Evolutionary conservation across 768 basidiomycete species (phyloP).

Genomic region (Agrocybe chaxingu): DNA sequence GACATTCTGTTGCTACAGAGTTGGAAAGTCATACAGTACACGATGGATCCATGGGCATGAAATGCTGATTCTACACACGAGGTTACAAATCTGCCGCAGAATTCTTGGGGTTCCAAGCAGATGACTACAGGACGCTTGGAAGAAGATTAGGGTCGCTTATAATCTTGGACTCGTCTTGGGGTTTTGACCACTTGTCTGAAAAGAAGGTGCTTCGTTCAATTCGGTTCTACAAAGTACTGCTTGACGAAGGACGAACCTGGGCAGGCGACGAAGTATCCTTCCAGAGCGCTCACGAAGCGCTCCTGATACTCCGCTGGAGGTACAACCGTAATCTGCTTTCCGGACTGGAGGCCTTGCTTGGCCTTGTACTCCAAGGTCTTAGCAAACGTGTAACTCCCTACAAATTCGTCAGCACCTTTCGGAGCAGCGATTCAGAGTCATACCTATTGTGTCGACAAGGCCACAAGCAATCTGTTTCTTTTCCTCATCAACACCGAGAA

Average conservation of each 20-base stretch:
- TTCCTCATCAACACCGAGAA: conserved; percentile 70
- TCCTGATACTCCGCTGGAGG: conserved; percentile 80
- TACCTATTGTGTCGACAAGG: conserved; percentile 81
- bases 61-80: background rate
- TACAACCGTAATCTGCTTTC: conserved; percentile 73
- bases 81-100: background rate
- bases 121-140: conserved; percentile 37
- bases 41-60: background rate
- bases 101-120: background rate
- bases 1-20: background rate
- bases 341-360: conserved; percentile 69
- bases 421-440: background rate
- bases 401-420: background rate
- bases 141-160: conserved; percentile 35
- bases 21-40: background rate
- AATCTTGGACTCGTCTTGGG: conserved; percentile 35
- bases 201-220: background rate
- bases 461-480: conserved; percentile 71
- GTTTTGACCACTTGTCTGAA: conserved; percentile 49
- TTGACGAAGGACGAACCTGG: conserved; percentile 45
- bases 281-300: conserved; percentile 68
- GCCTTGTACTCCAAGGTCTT: conserved; percentile 87
- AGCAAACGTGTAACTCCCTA: conserved; percentile 79
- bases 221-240: background rate
- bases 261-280: conserved; percentile 74